phyloP scores from a whole-genome alignment of 306 rosid species.

The Rosa rugosa region DNA sequence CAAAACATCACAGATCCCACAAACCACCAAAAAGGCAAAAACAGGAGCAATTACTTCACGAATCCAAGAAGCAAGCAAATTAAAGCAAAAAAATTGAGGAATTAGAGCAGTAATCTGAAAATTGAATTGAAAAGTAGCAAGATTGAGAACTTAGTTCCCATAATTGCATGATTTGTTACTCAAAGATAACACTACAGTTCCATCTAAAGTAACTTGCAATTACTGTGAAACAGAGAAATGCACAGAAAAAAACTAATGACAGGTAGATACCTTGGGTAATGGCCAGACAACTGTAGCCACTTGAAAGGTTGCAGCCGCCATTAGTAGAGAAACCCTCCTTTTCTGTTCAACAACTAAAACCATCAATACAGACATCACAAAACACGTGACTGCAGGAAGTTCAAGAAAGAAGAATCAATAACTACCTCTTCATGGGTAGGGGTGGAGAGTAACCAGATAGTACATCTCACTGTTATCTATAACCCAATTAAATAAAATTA shows the following conservation, averaged over 20 bases:
- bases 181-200: not conserved
- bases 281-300: slow-evolving; percentile 83
- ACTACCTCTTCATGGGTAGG: slow-evolving; percentile 66
- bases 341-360: slow-evolving; percentile 42
- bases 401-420: not conserved
- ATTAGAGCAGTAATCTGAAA: no score
- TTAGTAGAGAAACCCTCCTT: slow-evolving; percentile 56
- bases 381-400: not conserved
- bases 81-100: no score
- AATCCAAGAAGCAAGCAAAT: no score
- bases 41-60: no score
- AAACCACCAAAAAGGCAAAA: no score
- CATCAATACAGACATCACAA: not conserved
- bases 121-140: no score
- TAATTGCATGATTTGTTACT: not conserved
- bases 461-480: slow-evolving; percentile 43
- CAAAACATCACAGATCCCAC: no score
- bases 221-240: not conserved
- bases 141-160: not conserved
- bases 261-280: slow-evolving; percentile 54
- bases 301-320: slow-evolving; percentile 58
- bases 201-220: not conserved
- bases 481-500: no score
- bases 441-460: slow-evolving; percentile 56
- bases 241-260: not conserved